Conservation (phyloP, 2,329 filamentous ascomycete genomes). For the Diaporthe sp. region DNA sequence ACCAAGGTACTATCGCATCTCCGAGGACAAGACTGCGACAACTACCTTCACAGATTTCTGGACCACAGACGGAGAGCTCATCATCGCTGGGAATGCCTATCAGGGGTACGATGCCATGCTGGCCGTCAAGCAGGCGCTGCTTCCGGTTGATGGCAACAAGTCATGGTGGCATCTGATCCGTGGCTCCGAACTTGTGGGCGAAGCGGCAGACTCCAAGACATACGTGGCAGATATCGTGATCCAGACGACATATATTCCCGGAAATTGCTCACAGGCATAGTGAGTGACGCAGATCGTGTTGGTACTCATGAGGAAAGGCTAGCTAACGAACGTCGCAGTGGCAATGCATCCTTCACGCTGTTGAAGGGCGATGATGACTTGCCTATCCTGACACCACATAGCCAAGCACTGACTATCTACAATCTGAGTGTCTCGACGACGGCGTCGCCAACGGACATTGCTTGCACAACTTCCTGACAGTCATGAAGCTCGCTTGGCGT, state of each 20-base stretch:
- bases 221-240: constrained; percentile 39
- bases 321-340: constrained; percentile 12
- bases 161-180: constrained; percentile 41
- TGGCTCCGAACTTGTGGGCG: constrained; percentile 35
- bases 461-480: constrained; percentile 7
- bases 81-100: constrained; percentile 28
- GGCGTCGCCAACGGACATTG: constrained; percentile 18
- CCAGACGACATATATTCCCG: constrained; percentile 38
- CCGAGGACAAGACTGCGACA: constrained; percentile 37
- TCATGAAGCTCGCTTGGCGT: no score
- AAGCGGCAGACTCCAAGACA: constrained; percentile 36
- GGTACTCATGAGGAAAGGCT: neutral
- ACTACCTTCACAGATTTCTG: constrained; percentile 38
- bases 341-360: constrained; percentile 40
- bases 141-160: constrained; percentile 40
- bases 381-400: constrained; percentile 39
- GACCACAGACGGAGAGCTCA: constrained; percentile 32
- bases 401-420: constrained; percentile 33
- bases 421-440: constrained; percentile 36
- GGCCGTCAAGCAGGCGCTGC: constrained; percentile 36
- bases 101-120: constrained; percentile 24
- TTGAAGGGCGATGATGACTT: constrained; percentile 33
- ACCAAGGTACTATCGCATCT: constrained; percentile 32
- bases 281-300: constrained; percentile 10
- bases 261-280: constrained; percentile 41